phyloP scores from a whole-genome alignment of 805 yeast genomes.

The Candida chauliodis region DNA sequence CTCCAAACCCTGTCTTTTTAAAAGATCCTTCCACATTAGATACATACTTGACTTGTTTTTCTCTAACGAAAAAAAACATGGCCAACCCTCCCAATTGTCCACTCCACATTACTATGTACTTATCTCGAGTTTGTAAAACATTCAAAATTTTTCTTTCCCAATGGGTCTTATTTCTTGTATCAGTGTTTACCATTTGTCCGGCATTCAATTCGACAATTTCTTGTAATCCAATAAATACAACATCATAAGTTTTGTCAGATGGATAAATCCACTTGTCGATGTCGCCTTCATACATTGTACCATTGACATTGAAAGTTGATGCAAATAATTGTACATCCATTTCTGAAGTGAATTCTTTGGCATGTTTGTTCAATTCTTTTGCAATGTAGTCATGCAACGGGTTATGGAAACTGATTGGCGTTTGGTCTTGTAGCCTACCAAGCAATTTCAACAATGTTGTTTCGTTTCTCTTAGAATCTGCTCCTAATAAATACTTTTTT shows the following conservation, averaged over 20 bases:
- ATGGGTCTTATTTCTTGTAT: slow-evolving; percentile 52
- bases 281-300: slow-evolving; percentile 40
- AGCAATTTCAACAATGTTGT: slow-evolving; percentile 45
- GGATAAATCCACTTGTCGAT: slow-evolving; percentile 47
- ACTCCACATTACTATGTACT: slow-evolving; percentile 60
- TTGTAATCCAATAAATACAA: slow-evolving; percentile 81
- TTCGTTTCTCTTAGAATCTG: slow-evolving; percentile 38
- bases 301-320: slow-evolving; percentile 56
- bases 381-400: slow-evolving; percentile 54
- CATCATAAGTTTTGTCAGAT: slow-evolving; percentile 47
- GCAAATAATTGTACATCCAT: slow-evolving; percentile 43
- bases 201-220: slow-evolving; percentile 79
- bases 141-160: slow-evolving; percentile 66
- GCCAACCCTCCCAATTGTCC: slow-evolving; percentile 87
- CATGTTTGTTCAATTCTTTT: slow-evolving; percentile 36
- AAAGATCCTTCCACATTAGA: slow-evolving; percentile 65
- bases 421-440: slow-evolving; percentile 47
- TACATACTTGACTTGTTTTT: slow-evolving; percentile 48
- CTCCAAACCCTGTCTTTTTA: slow-evolving; percentile 92
- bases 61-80: slow-evolving; percentile 62
- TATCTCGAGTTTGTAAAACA: slow-evolving; percentile 38
- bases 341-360: slow-evolving; percentile 37
- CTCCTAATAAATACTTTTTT: slow-evolving; percentile 38
- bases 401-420: slow-evolving; percentile 41
- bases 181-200: slow-evolving; percentile 78